A percentile compares a stretch with the other conserved stretches of the same genome.
Conservation (phyloP, 2,329 filamentous ascomycete genomes). For the Fusarium veterinarium region DNA sequence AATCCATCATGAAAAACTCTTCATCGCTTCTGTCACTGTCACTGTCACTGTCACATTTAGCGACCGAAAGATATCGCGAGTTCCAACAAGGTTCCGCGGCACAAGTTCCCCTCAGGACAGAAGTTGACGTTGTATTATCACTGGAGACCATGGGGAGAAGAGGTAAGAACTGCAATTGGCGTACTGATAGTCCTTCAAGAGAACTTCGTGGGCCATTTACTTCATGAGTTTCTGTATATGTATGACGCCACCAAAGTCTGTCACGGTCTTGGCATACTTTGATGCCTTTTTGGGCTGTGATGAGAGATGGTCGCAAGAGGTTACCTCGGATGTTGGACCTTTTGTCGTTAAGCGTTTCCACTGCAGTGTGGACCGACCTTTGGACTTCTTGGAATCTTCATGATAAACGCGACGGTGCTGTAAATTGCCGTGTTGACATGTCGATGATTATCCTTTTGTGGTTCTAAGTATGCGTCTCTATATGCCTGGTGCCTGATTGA, state of each 20-base stretch:
- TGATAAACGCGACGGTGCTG: neutral
- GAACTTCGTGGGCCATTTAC: neutral
- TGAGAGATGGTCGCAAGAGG: neutral
- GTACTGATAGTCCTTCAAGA: neutral
- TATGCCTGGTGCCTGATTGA: neutral
- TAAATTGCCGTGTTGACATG: neutral
- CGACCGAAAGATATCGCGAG: neutral
- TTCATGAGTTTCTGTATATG: neutral
- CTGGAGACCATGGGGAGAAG: neutral
- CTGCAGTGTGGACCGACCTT: neutral
- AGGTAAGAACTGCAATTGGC: neutral
- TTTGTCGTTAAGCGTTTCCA: neutral
- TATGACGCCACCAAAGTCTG: slow-evolving; percentile 4
- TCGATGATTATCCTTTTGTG: neutral
- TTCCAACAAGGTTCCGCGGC: neutral
- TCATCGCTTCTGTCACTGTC: neutral
- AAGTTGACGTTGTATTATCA: neutral
- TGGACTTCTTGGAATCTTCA: neutral
- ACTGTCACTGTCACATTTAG: neutral
- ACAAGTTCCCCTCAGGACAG: neutral
- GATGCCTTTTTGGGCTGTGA: neutral
- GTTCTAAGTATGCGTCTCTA: neutral
- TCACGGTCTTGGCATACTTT: neutral
- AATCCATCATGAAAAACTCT: neutral
- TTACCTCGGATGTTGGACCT: neutral